Evolutionary conservation across 768 basidiomycete species (phyloP).

Genomic region (Tylopilus sp.): DNA sequence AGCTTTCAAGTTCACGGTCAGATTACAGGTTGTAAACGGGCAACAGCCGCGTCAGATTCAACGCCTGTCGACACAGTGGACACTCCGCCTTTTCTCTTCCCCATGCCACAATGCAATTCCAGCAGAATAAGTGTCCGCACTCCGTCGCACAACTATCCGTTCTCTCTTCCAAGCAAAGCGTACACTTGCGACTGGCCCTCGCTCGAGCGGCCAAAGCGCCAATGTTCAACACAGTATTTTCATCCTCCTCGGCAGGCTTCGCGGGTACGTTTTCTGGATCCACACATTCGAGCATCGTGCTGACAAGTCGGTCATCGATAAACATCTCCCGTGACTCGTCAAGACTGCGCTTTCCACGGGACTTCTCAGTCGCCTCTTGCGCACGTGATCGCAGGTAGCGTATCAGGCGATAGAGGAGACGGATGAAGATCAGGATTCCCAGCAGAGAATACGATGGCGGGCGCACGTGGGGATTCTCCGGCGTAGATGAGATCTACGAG

Average conservation of each 20-base stretch:
- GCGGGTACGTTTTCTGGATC: conserved; percentile 52
- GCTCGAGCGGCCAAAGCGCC: conserved; percentile 46
- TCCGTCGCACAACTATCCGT: conserved; percentile 81
- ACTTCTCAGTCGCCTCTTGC: conserved; percentile 23
- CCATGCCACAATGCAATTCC: conserved; percentile 88
- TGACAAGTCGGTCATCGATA: conserved; percentile 61
- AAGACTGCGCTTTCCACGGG: conserved; percentile 33
- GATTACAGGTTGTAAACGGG: conserved; percentile 84
- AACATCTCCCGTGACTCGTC: conserved; percentile 37
- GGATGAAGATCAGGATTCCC: conserved; percentile 64
- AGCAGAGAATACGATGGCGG: conserved; percentile 87
- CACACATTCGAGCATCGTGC: conserved; percentile 47
- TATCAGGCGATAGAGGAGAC: conserved; percentile 61
- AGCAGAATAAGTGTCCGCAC: conserved; percentile 88
- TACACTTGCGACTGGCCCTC: conserved; percentile 67
- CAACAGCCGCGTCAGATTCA: conserved; percentile 64
- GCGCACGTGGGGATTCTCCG: conserved; percentile 63
- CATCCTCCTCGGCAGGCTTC: conserved; percentile 66
- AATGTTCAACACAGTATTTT: conserved; percentile 63
- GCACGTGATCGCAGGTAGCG: conserved; percentile 38
- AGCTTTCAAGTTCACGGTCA: too few species aligned
- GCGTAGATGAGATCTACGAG: conserved; percentile 73
- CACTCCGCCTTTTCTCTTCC: conserved; percentile 89
- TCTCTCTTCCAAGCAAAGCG: conserved; percentile 81
- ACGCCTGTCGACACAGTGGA: conserved; percentile 77